Conservation (phyloP, 305 asterid species). For the Rubia tinctorum region DNA sequence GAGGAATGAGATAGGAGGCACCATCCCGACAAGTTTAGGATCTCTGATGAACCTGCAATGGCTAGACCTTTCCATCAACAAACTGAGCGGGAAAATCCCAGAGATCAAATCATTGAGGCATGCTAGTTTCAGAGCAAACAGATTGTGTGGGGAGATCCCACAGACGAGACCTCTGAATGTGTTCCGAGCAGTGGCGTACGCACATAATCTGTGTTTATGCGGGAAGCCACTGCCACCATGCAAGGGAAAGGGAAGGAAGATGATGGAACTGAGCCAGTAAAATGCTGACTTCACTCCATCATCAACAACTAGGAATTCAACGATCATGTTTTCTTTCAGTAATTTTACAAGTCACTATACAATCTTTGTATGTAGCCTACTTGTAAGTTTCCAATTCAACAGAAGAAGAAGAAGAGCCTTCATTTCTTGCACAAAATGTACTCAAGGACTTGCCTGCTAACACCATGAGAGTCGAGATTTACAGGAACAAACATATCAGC, state of each 20-base stretch:
- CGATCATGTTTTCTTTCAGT: constrained; percentile 20
- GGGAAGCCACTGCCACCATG: constrained; percentile 83
- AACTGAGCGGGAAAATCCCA: constrained; percentile 65
- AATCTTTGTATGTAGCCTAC: constrained; percentile 4
- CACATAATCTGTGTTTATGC: constrained; percentile 80
- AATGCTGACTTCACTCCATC: constrained; percentile 45
- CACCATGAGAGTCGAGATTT: too few species aligned
- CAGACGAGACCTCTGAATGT: constrained; percentile 68
- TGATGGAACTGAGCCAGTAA: constrained; percentile 62
- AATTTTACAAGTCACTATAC: constrained; percentile 10
- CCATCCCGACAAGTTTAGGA: constrained; percentile 74
- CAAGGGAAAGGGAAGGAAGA: constrained; percentile 39
- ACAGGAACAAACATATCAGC: too few species aligned
- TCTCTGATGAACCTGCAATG: constrained; percentile 57
- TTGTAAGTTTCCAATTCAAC: neutral
- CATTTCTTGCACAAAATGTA: neutral
- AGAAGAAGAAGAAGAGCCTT: neutral
- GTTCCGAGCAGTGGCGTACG: constrained; percentile 68
- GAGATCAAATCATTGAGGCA: constrained; percentile 49
- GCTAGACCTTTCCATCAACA: constrained; percentile 74
- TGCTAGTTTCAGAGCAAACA: constrained; percentile 76
- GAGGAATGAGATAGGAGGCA: constrained; percentile 70
- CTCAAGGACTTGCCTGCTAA: too few species aligned
- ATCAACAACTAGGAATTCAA: constrained; percentile 31
- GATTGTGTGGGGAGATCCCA: constrained; percentile 87